Conservation (phyloP, 2,329 filamentous ascomycete genomes). For the Fusarium piperis region DNA sequence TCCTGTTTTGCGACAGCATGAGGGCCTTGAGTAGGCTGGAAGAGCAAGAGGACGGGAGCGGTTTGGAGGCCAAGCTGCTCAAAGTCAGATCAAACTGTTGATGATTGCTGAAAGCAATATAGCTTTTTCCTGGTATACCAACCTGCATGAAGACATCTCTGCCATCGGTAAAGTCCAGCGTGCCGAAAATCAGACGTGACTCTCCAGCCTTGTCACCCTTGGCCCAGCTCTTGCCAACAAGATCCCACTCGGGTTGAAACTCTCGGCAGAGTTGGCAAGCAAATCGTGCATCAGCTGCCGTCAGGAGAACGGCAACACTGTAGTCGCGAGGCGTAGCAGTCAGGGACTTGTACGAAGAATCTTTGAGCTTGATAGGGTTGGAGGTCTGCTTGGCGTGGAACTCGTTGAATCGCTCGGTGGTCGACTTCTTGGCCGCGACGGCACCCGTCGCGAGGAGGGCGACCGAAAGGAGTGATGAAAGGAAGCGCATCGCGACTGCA, state of each 20-base stretch:
- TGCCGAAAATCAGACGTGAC: constrained; percentile 80
- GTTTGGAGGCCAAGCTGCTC: constrained; percentile 89
- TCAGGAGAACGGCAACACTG: constrained; percentile 82
- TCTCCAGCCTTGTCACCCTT: constrained; percentile 82
- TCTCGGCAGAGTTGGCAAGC: constrained; percentile 88
- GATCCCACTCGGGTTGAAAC: constrained; percentile 94
- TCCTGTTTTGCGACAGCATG: constrained; percentile 75
- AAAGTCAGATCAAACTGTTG: constrained; percentile 10
- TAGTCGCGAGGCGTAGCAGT: constrained; percentile 85
- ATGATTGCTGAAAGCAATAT: neutral
- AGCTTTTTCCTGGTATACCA: constrained; percentile 1
- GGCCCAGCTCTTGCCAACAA: constrained; percentile 86
- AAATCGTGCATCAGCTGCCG: constrained; percentile 83
- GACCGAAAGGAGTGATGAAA: constrained; percentile 70
- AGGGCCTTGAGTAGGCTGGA: constrained; percentile 84
- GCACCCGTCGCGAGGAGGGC: constrained; percentile 69
- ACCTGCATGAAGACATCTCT: constrained; percentile 89
- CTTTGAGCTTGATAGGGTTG: constrained; percentile 80
- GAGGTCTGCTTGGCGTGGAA: constrained; percentile 74
- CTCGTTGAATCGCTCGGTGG: constrained; percentile 72
- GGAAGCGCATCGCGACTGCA: constrained; percentile 71
- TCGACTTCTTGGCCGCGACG: constrained; percentile 71
- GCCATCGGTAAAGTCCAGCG: constrained; percentile 88
- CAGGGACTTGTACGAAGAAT: constrained; percentile 78
- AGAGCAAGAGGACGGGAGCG: constrained; percentile 88